Percentiles rank a stretch among this genome's conserved stretches.
These are phyloP conservation scores for Diplodia scrobiculata DNA, from an alignment of 2,329 filamentous ascomycete genomes.

Conservation along the genomic window DNA sequence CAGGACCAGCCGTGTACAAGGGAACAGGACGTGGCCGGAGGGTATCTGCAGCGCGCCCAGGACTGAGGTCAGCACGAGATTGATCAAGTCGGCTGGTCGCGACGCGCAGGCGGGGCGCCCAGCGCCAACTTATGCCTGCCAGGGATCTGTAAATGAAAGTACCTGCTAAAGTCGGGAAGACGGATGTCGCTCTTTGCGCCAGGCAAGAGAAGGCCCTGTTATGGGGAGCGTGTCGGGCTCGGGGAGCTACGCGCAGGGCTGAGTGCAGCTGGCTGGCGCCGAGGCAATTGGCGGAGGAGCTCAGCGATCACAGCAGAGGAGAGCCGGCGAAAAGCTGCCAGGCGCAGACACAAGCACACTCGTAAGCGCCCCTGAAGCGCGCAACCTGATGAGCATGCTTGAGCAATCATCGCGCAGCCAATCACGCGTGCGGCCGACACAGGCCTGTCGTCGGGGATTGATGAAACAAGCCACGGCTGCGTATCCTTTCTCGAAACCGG, in stretches of 20 bases:
- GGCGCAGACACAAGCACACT: not conserved
- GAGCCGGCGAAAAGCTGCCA: conserved; percentile 7
- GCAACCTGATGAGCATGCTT: conserved; percentile 15
- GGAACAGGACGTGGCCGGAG: conserved; percentile 20
- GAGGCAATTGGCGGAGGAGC: conserved; percentile 18
- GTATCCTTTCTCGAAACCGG: conserved; percentile 14
- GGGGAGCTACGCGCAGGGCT: conserved; percentile 19
- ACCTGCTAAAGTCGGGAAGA: conserved; percentile 14
- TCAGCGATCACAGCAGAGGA: conserved; percentile 17
- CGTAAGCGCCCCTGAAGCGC: conserved; percentile 23
- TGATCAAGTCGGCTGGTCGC: not conserved
- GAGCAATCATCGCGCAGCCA: conserved; percentile 14
- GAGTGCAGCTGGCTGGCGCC: not conserved
- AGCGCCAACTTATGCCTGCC: conserved; percentile 13
- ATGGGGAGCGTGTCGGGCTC: conserved; percentile 7
- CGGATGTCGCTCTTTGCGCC: conserved; percentile 18
- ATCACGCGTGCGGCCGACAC: conserved; percentile 9
- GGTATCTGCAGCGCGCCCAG: conserved; percentile 7
- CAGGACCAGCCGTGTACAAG: conserved; percentile 25
- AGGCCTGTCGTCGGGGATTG: conserved; percentile 20
- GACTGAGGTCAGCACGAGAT: conserved; percentile 19
- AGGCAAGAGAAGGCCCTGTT: conserved; percentile 10
- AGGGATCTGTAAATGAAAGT: conserved; percentile 25
- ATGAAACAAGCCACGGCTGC: conserved; percentile 24
- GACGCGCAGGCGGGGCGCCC: conserved; percentile 12